phyloP scores from a whole-genome alignment of 179 eudicot genomes.

The Drosera spatulata region DNA sequence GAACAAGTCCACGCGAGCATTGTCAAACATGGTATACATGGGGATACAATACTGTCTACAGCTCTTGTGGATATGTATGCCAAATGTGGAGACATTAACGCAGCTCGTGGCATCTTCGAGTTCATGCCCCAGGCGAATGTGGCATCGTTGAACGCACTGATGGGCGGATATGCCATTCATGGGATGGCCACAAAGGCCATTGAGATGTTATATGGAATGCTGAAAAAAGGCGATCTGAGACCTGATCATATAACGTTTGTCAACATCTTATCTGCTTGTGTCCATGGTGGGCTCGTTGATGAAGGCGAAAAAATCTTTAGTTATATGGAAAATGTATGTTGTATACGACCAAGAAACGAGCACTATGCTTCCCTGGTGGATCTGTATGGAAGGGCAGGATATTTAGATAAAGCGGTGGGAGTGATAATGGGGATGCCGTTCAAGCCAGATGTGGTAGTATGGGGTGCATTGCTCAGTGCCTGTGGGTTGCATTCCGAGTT shows the following conservation, averaged over 20 bases:
- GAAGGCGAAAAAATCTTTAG: slow-evolving; percentile 47
- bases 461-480: slow-evolving; percentile 74
- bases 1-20: slow-evolving; percentile 47
- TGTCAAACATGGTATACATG: slow-evolving; percentile 30
- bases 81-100: slow-evolving; percentile 71
- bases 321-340: slow-evolving; percentile 29
- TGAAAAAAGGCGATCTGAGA: slow-evolving; percentile 16
- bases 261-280: slow-evolving; percentile 62
- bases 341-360: slow-evolving; percentile 34
- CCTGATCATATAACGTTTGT: slow-evolving; percentile 56
- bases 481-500: slow-evolving; percentile 55
- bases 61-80: slow-evolving; percentile 68
- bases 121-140: slow-evolving; percentile 26
- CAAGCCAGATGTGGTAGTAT: slow-evolving; percentile 57
- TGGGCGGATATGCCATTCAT: slow-evolving; percentile 52
- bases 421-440: slow-evolving; percentile 52
- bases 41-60: slow-evolving; percentile 40
- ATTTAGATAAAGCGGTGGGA: slow-evolving; percentile 43
- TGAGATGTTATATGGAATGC: slow-evolving; percentile 48
- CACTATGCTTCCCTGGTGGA: slow-evolving; percentile 83
- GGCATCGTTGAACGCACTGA: slow-evolving; percentile 58
- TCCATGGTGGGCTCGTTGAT: slow-evolving; percentile 48
- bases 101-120: slow-evolving; percentile 39
- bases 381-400: slow-evolving; percentile 59
- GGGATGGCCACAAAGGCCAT: slow-evolving; percentile 53